Conservation (phyloP, 257 asterid genomes). For the Osmanthus fragrans region DNA sequence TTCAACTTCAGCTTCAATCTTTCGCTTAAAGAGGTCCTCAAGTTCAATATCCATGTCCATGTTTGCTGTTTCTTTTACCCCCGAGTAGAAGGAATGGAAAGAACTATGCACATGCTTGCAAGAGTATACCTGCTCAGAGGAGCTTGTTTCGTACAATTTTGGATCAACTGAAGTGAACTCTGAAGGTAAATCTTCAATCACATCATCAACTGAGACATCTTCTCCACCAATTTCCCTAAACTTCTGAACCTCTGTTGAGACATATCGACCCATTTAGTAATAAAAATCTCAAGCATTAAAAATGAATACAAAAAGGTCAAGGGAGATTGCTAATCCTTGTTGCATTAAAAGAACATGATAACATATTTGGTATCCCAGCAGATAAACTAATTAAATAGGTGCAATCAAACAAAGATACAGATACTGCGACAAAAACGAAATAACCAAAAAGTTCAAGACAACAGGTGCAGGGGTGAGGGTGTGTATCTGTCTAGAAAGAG, state of each 20-base stretch:
- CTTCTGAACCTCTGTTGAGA: constrained; percentile 60
- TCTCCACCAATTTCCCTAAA: constrained; percentile 52
- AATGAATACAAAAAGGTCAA: neutral
- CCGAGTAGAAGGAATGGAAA: constrained; percentile 29
- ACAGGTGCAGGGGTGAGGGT: neutral
- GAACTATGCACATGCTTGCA: constrained; percentile 22
- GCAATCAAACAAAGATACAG: neutral
- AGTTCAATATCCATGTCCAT: constrained; percentile 41
- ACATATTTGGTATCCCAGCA: neutral
- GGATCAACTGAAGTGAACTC: constrained; percentile 9
- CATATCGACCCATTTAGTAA: constrained; percentile 15
- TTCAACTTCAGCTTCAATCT: constrained; percentile 79
- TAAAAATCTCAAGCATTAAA: neutral
- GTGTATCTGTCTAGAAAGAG: neutral
- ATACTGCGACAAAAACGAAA: too few relatives aligned
- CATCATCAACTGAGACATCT: constrained; percentile 34
- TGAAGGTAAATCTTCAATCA: constrained; percentile 23
- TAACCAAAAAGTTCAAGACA: neutral
- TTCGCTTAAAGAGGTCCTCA: constrained; percentile 52
- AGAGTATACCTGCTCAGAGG: constrained; percentile 28
- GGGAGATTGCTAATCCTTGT: neutral
- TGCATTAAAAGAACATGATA: neutral
- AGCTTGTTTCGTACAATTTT: constrained; percentile 19
- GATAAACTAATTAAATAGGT: neutral
- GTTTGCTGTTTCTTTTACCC: constrained; percentile 32